phyloP scores from a whole-genome alignment of 176 grass and related monocot species.

The Hyparrhenia diplandra region DNA sequence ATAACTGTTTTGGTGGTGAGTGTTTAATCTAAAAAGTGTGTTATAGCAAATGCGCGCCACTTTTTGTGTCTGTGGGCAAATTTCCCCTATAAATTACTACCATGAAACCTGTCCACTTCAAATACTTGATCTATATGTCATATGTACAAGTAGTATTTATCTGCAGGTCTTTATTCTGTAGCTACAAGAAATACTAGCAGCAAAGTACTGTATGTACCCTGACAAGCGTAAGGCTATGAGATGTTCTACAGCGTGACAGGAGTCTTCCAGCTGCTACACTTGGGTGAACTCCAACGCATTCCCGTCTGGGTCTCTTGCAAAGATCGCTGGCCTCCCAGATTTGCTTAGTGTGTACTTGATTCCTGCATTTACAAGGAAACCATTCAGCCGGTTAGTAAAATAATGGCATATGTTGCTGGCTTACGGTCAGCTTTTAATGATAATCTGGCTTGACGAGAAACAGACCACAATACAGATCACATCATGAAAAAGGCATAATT shows the following conservation, averaged over 20 bases:
- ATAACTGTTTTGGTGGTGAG: no score
- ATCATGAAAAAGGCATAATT: no score
- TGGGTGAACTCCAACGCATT: slow-evolving; percentile 94
- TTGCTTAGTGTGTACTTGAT: slow-evolving; percentile 94
- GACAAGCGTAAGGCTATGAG: not conserved
- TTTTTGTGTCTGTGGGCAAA: no score
- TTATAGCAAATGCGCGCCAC: no score
- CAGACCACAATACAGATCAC: no score
- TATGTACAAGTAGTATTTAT: slow-evolving; percentile 15
- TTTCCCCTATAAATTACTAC: not conserved
- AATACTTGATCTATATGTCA: slow-evolving; percentile 1
- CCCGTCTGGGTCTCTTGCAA: slow-evolving; percentile 82
- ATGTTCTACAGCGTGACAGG: slow-evolving; percentile 10
- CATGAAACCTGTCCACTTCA: not conserved
- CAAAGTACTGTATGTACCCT: not conserved
- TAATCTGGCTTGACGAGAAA: not conserved
- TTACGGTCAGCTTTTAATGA: not conserved
- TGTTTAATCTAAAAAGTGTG: no score
- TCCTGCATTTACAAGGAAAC: slow-evolving; percentile 46
- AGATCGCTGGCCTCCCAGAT: slow-evolving; percentile 83
- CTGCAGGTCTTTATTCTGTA: not conserved
- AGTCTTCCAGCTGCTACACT: slow-evolving; percentile 38
- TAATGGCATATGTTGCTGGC: not conserved
- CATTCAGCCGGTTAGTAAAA: not conserved
- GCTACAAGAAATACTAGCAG: not conserved